Base-by-base conservation (phyloP, 31 red algal species). In the Endocladia muricata region DNA sequence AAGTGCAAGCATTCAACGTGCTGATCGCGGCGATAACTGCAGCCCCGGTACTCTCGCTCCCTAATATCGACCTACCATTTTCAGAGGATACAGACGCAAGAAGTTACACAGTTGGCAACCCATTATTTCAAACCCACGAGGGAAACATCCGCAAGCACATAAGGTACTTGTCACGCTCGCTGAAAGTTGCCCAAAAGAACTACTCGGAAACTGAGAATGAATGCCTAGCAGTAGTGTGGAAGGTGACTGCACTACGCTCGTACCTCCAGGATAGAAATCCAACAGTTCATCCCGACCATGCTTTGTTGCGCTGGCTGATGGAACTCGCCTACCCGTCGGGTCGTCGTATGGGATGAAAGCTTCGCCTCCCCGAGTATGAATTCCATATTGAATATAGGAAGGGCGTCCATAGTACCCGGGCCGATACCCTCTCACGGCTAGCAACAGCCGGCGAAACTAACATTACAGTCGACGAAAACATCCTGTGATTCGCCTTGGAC, bases 61-160 rank as follows among this genome's bases (percentile, higher is more conserved):
- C 79, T 26, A 83, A 70, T 21, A 7, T 4, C 4, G 79, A 67
- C 2, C 63, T 57, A 30, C 0, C 37, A 22, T 71, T 29, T n/a
- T 48, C 47, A 1, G 38, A 56, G 3, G 66, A 83, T 0, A 71
- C 67, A 2, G 79, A 83, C 2, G 79, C 79, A 3, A 71, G 63
- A 17, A 26, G 19, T 4, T 15, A 81, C 40, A 61, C 68, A 55
- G n/a, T 70, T 54, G 77, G 31, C 32, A 34, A 26, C 17, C 31
- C 59, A 3, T 0, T 81, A 1, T 48, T 68, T 31, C 77, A 81
- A 47, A 32, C 2, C 26, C 44, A 68, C 3, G 15, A 0, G 3
- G 43, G 70, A 22, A 41, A 30, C 4, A 22, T 1, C 3, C 0
- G 26, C 3, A 59, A 63, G 13, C 59, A 37, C 1, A n/a, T 79